These are phyloP conservation scores for Fistulifera solaris DNA, from an alignment of 108 stramenopile genomes.

Conservation along the genomic window DNA sequence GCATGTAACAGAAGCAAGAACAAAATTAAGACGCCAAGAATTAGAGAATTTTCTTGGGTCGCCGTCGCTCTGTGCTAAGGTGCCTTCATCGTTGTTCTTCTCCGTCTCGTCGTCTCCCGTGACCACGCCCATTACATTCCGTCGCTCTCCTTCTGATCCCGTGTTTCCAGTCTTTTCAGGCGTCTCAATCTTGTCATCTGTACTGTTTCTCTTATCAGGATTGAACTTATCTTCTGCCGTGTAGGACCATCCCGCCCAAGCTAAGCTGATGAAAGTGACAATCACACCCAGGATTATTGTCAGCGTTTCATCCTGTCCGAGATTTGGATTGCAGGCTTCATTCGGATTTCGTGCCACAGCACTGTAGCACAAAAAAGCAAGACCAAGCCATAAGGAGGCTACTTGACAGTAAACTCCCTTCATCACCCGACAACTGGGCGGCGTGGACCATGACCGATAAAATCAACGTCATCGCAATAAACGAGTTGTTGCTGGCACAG, in stretches of 20 bases:
- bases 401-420: slow-evolving; percentile 74
- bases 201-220: not conserved
- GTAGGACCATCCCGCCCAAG: slow-evolving; percentile 73
- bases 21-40: slow-evolving; percentile 83
- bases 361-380: slow-evolving; percentile 75
- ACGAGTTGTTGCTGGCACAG: slow-evolving; percentile 64
- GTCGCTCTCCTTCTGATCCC: slow-evolving; percentile 1
- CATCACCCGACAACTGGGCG: slow-evolving; percentile 61
- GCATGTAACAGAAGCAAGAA: slow-evolving; percentile 62
- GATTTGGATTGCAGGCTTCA: slow-evolving; percentile 69
- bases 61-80: not conserved
- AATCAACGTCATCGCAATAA: slow-evolving; percentile 79
- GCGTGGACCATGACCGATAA: slow-evolving; percentile 41
- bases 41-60: slow-evolving; percentile 30
- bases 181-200: not conserved
- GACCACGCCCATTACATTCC: slow-evolving; percentile 38
- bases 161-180: not conserved
- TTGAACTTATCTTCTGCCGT: slow-evolving; percentile 45
- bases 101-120: slow-evolving; percentile 23
- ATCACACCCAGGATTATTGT: slow-evolving; percentile 67
- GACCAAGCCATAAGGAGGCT: slow-evolving; percentile 77
- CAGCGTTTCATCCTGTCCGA: slow-evolving; percentile 56
- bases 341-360: slow-evolving; percentile 70
- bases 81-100: slow-evolving; percentile 7
- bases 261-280: slow-evolving; percentile 59